phyloP scores from a whole-genome alignment of 441 rosid species.

The Euphorbia celastroides region DNA sequence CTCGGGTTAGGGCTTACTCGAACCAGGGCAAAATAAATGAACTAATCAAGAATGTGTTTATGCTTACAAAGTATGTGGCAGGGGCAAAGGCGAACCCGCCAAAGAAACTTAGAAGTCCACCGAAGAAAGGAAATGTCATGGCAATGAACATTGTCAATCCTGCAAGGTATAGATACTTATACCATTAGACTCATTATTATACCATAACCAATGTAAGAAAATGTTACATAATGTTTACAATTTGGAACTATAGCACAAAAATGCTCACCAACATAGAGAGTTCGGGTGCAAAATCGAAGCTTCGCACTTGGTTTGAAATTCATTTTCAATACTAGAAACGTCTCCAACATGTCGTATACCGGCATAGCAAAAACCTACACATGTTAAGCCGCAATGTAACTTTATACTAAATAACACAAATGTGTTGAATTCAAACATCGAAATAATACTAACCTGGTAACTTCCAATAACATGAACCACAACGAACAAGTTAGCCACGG shows the following conservation, averaged over 20 bases:
- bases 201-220: background rate
- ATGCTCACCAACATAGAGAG: constrained; percentile 53
- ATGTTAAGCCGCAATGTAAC: background rate
- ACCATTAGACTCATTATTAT: background rate
- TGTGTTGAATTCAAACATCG: background rate
- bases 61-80: constrained; percentile 64
- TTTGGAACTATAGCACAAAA: background rate
- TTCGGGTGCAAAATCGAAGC: constrained; percentile 54
- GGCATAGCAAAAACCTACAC: constrained; percentile 57
- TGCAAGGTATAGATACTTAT: constrained; percentile 18
- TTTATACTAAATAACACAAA: background rate
- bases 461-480: constrained; percentile 82
- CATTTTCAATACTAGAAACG: constrained; percentile 48
- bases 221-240: background rate
- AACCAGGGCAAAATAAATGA: too few relatives aligned
- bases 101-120: constrained; percentile 72
- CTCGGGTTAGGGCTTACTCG: too few relatives aligned
- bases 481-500: constrained; percentile 57
- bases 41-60: background rate
- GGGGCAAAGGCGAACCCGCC: constrained; percentile 95
- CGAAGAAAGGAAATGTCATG: constrained; percentile 64
- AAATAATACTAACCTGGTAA: constrained; percentile 52
- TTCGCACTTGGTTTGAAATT: constrained; percentile 33
- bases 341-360: constrained; percentile 69
- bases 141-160: constrained; percentile 62